Base-by-base conservation (phyloP, 768 basidiomycete genomes). In the Mycena alexandri region DNA sequence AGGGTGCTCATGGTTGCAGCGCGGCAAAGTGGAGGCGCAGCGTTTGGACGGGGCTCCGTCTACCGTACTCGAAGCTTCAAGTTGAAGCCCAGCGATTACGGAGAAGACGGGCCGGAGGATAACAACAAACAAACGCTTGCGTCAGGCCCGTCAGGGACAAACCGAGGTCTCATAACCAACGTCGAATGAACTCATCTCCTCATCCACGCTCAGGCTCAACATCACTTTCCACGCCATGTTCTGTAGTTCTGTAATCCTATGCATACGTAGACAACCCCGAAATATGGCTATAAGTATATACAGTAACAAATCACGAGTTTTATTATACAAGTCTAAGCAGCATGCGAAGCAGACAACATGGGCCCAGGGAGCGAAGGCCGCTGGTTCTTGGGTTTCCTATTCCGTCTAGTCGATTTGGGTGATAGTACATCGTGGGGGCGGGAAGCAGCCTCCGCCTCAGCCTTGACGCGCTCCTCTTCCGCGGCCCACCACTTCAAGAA, bases 401-500 rank as follows among this genome's bases (percentile, higher is more conserved):
- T 58, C 22, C 62, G 55, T 64, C 67, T 68, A 64, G 67, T 5
- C 6, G 62, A 59, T 56, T 68, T 68, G 44, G 61, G 46, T 38
- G 38, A 14, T 38, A 9, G 38, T 25, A 50, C 58, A 55, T 63
- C 57, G 57, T 61, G 67, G 9, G 62, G 38, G 21, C 62, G 67
- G n/a, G 67, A 42, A 24, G 47, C 43, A 3, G 75, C 74, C 67
- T 79, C 74, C 59, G 82, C 81, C 76, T 92, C 90, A 38, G 80
- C 69, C 69, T 79, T 84, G n/a, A 93, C 76, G 17, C 92, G 83
- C 72, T 87, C 89, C 76, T 95, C 93, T 77, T 97, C 96, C 9
- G 84, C 89, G 1, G 87, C 82, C 94, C 95, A 98, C 96, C 96
- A 98, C 71, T 82, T 86, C 76, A 96, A 76, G 75, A 98, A 98